Evolutionary conservation across 805 yeast genomes (phyloP).

Genomic region (Cyberlindnera petersonii): DNA sequence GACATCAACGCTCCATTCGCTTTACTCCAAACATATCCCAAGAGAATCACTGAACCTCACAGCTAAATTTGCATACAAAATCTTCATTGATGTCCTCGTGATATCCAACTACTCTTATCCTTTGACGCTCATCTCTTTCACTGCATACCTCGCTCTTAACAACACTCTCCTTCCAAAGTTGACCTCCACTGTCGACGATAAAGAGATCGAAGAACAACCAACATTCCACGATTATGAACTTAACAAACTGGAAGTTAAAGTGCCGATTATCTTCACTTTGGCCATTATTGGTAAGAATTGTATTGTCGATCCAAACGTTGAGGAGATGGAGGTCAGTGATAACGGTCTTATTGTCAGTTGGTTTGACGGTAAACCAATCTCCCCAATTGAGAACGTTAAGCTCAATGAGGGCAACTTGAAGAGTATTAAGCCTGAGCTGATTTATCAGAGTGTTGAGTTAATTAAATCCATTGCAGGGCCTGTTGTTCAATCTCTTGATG

Average conservation of each 20-base stretch:
- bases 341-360: constrained; percentile 76
- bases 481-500: constrained; percentile 39
- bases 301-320: constrained; percentile 81
- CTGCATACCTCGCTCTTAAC: constrained; percentile 75
- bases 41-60: constrained; percentile 55
- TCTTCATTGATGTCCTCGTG: constrained; percentile 76
- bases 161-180: constrained; percentile 73
- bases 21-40: constrained; percentile 52
- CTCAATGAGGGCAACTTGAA: constrained; percentile 49
- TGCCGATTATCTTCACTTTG: constrained; percentile 73
- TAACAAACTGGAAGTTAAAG: constrained; percentile 58
- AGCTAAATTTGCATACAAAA: constrained; percentile 67
- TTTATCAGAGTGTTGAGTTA: constrained; percentile 53
- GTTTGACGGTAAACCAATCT: constrained; percentile 58
- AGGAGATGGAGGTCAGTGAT: constrained; percentile 85
- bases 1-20: constrained; percentile 54
- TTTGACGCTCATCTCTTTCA: constrained; percentile 71
- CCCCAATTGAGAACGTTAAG: constrained; percentile 72
- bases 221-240: constrained; percentile 81
- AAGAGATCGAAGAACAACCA: constrained; percentile 76
- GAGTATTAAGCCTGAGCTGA: constrained; percentile 47
- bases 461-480: constrained; percentile 58
- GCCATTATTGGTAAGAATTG: constrained; percentile 68
- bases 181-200: constrained; percentile 61
- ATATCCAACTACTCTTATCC: constrained; percentile 79